Percentiles rank a stretch among this genome's conserved stretches.
Evolutionary conservation across 2,329 filamentous ascomycete genomes (phyloP).

Genomic region (Herpotrichia juniperi): DNA sequence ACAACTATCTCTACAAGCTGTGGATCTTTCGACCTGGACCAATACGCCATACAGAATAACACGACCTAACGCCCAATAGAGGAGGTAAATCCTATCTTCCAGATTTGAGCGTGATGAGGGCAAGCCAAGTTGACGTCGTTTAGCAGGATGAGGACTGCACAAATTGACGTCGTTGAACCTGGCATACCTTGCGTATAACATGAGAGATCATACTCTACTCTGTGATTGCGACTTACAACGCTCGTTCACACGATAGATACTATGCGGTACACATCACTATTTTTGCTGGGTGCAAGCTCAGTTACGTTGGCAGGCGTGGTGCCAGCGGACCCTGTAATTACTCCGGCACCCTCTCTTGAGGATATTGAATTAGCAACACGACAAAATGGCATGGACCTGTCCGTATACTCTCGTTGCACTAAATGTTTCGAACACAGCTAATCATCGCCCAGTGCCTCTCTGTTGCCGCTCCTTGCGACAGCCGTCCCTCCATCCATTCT

Average conservation of each 20-base stretch:
- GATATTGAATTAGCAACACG: slow-evolving; percentile 1
- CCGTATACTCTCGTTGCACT: neutral
- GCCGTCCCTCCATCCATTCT: slow-evolving; percentile 16
- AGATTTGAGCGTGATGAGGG: no score
- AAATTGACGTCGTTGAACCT: no score
- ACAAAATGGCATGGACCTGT: slow-evolving; percentile 1
- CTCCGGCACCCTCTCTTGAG: slow-evolving; percentile 2
- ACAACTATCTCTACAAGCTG: no score
- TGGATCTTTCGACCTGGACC: no score
- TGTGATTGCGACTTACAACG: no score
- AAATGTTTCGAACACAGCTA: neutral
- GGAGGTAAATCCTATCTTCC: no score
- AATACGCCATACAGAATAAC: no score
- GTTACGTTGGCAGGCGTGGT: neutral
- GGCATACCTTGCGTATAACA: no score
- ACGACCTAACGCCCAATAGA: no score
- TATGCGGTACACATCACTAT: neutral
- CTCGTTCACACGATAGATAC: neutral
- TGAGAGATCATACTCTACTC: no score
- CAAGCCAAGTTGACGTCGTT: no score
- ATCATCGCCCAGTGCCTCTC: slow-evolving; percentile 8
- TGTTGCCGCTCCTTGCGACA: slow-evolving; percentile 13
- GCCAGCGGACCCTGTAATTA: neutral
- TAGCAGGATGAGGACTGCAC: no score
- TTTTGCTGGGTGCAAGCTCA: slow-evolving; percentile 4